A percentile compares a stretch with the other conserved stretches of the same genome.
These are phyloP conservation scores for Parmelia sp. DNA, from an alignment of 495 filamentous ascomycete species.

Conservation along the genomic window DNA sequence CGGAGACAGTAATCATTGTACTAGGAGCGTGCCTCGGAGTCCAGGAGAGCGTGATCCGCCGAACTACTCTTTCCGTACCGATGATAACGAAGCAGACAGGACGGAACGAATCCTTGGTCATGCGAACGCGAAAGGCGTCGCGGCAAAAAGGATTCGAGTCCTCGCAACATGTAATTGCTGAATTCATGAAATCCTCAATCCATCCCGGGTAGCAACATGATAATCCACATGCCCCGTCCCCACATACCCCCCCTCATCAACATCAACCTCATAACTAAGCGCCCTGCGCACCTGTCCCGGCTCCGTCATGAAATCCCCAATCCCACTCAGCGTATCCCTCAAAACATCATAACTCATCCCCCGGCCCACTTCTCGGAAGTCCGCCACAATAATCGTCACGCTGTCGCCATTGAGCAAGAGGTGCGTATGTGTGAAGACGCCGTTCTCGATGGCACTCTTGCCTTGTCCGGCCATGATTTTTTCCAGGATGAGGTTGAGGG, in stretches of 20 bases:
- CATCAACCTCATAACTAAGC: conserved; percentile 2
- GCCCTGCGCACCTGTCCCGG: neutral
- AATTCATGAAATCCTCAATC: no score
- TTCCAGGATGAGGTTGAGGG: neutral
- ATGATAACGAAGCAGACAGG: no score
- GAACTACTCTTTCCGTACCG: no score
- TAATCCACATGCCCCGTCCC: conserved; percentile 1
- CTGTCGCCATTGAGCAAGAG: neutral
- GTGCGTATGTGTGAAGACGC: neutral
- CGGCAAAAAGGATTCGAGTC: no score
- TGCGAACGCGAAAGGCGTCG: no score
- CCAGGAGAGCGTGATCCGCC: no score
- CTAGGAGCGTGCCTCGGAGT: no score
- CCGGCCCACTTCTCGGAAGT: neutral
- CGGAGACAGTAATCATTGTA: no score
- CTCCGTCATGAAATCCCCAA: neutral
- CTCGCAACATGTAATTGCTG: no score
- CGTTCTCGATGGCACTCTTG: neutral
- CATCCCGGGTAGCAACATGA: no score
- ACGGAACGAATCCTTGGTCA: no score
- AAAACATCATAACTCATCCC: neutral
- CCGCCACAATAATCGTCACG: neutral
- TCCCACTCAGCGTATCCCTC: neutral
- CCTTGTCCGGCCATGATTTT: neutral
- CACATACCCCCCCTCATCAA: neutral